Evolutionary conservation across 768 basidiomycete species (phyloP).

Genomic region (Suillus bovinus): DNA sequence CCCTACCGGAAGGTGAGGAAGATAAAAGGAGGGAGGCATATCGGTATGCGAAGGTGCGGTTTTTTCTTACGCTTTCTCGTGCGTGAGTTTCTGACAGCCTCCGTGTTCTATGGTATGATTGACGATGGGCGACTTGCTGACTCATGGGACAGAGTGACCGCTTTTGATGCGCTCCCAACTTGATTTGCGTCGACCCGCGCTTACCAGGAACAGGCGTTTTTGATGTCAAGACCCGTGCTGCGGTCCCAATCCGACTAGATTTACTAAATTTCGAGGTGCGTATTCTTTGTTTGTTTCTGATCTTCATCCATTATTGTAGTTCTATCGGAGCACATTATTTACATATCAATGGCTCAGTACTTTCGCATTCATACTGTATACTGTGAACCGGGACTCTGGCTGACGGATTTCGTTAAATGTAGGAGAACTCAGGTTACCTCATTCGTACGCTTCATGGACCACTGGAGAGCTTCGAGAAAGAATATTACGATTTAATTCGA

Average conservation of each 20-base stretch:
- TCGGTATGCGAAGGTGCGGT: slow-evolving; percentile 76
- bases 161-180: slow-evolving; percentile 92
- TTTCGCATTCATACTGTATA: slow-evolving; percentile 2
- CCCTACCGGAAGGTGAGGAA: slow-evolving; percentile 26
- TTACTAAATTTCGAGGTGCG: slow-evolving; percentile 75
- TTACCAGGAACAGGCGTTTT: slow-evolving; percentile 92
- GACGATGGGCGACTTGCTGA: background rate
- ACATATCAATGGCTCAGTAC: background rate
- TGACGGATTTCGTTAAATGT: background rate
- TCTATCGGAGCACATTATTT: background rate
- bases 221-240: slow-evolving; percentile 94
- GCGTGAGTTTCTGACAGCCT: slow-evolving; percentile 16
- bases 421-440: slow-evolving; percentile 82
- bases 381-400: background rate
- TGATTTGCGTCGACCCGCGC: slow-evolving; percentile 77
- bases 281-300: background rate
- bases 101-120: background rate
- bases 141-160: slow-evolving; percentile 31
- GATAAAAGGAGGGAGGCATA: slow-evolving; percentile 68
- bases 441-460: slow-evolving; percentile 64
- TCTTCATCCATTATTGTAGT: background rate
- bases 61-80: slow-evolving; percentile 39
- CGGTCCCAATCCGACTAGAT: slow-evolving; percentile 81
- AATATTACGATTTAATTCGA: slow-evolving; percentile 93
- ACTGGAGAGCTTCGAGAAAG: slow-evolving; percentile 83